Base-by-base conservation (phyloP, 2,329 filamentous ascomycete genomes). In the Colletotrichum musicola region DNA sequence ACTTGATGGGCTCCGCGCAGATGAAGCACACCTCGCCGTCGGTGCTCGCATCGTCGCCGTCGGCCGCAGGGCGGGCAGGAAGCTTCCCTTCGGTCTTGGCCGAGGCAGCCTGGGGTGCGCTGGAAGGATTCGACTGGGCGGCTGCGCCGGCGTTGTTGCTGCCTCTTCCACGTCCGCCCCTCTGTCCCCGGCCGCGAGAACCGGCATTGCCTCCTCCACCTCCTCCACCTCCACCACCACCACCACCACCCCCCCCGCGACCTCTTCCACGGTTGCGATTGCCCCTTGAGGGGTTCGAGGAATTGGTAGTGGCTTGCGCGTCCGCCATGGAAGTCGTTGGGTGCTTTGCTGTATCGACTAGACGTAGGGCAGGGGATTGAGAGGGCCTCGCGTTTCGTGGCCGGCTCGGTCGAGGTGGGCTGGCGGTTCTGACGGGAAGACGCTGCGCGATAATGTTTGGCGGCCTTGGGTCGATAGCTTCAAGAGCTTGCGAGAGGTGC, bases 11-110 rank as follows among this genome's bases (percentile, higher is more conserved):
- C 72, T 95, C 97, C 64, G 96, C 95, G 81, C 96, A 99, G 76
- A 99, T 99, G 81, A 98, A 98, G 88, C 96, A 99, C 70, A 98
- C 88, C 71, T 98, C 94, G 27, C 94, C 92, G 35, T 84, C 83
- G 25, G 86, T 87, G 30, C 87, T 88, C 55, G 88, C 88, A 69
- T 80, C 76, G 57, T 73, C 76, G 57, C 70, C 72, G 12, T 75
- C 75, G 49, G 75, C 70, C 9, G 74, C 72, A 60, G 74, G 70
- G 42, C 74, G 73, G 38, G 62, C 71, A 25, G 76, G 53, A 40
- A 73, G 54, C 44, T 71, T 54, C 54, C 72, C 49, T 35, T 69
- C 64, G 38, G 67, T 44, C 44, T 67, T 71, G 40, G 20, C 20
- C 22, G 18, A 25, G 5, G 49, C 7, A 4, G 55, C n/a, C 13